phyloP scores from a whole-genome alignment of 306 rosid species.

The Acacia confusa region DNA sequence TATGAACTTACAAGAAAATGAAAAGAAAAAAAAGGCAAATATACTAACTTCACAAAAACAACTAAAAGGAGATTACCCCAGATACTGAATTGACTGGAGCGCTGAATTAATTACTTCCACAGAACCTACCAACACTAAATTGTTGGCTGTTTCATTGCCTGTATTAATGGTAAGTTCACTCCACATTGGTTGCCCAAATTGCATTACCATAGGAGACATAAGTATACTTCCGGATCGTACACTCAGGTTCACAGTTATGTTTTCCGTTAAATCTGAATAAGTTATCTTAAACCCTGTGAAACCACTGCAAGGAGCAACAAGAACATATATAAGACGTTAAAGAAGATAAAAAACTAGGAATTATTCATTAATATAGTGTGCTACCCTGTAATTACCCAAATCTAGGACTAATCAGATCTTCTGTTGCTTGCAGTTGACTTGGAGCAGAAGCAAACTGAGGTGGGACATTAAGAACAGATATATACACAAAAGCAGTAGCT shows the following conservation, averaged over 20 bases:
- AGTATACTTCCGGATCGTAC: slow-evolving; percentile 58
- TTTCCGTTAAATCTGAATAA: slow-evolving; percentile 71
- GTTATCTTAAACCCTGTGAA: slow-evolving; percentile 71
- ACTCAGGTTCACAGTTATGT: slow-evolving; percentile 63
- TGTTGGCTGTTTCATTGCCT: slow-evolving; percentile 44
- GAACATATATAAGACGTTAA: neutral
- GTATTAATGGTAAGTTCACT: slow-evolving; percentile 42
- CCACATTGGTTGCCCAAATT: slow-evolving; percentile 61
- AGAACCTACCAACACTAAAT: slow-evolving; percentile 60
- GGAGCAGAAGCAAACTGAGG: slow-evolving; percentile 81
- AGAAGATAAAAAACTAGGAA: neutral
- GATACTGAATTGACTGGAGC: slow-evolving; percentile 77
- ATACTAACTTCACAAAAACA: slow-evolving; percentile 10
- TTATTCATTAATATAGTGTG: neutral
- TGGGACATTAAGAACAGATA: slow-evolving; percentile 71
- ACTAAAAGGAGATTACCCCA: slow-evolving; percentile 48
- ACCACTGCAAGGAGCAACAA: slow-evolving; percentile 54
- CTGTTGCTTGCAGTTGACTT: slow-evolving; percentile 72
- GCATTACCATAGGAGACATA: slow-evolving; percentile 73
- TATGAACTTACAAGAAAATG: neutral
- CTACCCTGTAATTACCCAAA: slow-evolving; percentile 53
- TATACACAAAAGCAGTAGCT: slow-evolving; percentile 63
- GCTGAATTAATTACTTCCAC: slow-evolving; percentile 74
- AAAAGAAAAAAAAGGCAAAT: neutral
- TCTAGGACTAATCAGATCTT: slow-evolving; percentile 71